Conservation (phyloP, 2,329 filamentous ascomycete genomes). For the Ophiostoma sp. region DNA sequence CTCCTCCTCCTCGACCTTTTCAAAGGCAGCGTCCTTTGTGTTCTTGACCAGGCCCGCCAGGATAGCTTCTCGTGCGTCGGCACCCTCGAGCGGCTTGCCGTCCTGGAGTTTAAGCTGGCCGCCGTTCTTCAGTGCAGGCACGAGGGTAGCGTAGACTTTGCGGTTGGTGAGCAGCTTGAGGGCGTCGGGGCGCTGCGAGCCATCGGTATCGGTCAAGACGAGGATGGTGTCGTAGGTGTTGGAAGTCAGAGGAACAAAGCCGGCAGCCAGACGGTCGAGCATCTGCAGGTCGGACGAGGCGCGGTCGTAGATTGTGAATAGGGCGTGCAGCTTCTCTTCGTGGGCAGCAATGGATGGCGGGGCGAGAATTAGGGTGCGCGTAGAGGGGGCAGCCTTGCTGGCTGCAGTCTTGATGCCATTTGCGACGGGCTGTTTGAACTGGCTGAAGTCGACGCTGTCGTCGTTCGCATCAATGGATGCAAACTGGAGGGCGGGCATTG, state of each 20-base stretch:
- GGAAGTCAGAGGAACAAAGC: slow-evolving; percentile 69
- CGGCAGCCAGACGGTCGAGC: slow-evolving; percentile 85
- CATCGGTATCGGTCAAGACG: slow-evolving; percentile 73
- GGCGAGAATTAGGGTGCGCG: slow-evolving; percentile 50
- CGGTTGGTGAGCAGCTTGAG: slow-evolving; percentile 55
- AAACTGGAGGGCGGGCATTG: slow-evolving; percentile 25
- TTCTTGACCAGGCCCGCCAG: slow-evolving; percentile 67
- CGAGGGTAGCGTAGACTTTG: slow-evolving; percentile 62
- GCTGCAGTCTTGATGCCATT: neutral
- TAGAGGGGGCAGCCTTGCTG: slow-evolving; percentile 14
- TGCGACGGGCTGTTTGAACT: slow-evolving; percentile 6
- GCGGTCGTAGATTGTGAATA: slow-evolving; percentile 66
- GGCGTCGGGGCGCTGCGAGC: slow-evolving; percentile 53
- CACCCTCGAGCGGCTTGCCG: slow-evolving; percentile 45
- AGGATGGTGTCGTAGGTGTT: slow-evolving; percentile 79
- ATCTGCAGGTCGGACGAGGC: slow-evolving; percentile 84
- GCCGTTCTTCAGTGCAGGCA: slow-evolving; percentile 63
- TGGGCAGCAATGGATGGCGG: slow-evolving; percentile 85
- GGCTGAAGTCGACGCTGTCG: slow-evolving; percentile 25
- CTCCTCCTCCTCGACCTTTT: slow-evolving; percentile 62
- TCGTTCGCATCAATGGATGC: slow-evolving; percentile 26
- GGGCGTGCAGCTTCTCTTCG: slow-evolving; percentile 65
- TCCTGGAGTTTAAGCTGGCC: slow-evolving; percentile 66
- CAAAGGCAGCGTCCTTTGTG: slow-evolving; percentile 53
- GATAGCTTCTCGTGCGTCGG: slow-evolving; percentile 70